Evolutionary conservation across 2,329 filamentous ascomycete genomes (phyloP), one percentile per base, ranked within the genome.

Genomic region (Fusarium sp.): DNA sequence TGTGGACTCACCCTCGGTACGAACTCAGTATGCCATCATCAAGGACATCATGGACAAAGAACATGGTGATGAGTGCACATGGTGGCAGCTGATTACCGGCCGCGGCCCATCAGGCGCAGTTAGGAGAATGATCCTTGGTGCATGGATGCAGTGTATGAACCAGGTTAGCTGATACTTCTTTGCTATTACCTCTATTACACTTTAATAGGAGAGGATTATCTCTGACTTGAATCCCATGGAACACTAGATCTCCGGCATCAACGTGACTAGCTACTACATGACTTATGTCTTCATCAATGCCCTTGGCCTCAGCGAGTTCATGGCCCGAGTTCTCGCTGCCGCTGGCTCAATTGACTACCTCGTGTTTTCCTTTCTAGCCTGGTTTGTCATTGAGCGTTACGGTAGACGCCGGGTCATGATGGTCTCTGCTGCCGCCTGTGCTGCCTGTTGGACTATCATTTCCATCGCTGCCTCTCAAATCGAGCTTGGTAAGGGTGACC

Each of bases 81-180:
- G 43, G 43, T 47, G 43, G 43, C 43, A 35, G 43, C 18, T 47
- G 11, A 35, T 47, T 10, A 47, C 43, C 4, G 43, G 43, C 5
- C 43, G 29, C n/a, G 43, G 43, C 20, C 43, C 43, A 18, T 47
- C 43, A 15, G 43, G 43, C 33, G 43, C 29, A 47, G 27, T 47
- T 8, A 47, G 43, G 29, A 47, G 46, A 27, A 36, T 49, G 20
- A 18, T 49, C 10, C 46, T 49, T n/a, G 46, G 46, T 17, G 33
- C 46, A 27, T 36, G 46, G 33, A 49, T 37, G 21, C 46, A 49
- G n/a, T 49, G 33, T 11, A 49, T 49, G 43, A 47, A 47, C 29
- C 43, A 47, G 27, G 43, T 47, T n/a, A 47, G 43, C 33, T 33
- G 25, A 10, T 27, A 27, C 7, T 1, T n/a, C 17, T 2, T 14